Evolutionary conservation across 2,329 filamentous ascomycete genomes (phyloP).

Genomic region (Botrytis elliptica): DNA sequence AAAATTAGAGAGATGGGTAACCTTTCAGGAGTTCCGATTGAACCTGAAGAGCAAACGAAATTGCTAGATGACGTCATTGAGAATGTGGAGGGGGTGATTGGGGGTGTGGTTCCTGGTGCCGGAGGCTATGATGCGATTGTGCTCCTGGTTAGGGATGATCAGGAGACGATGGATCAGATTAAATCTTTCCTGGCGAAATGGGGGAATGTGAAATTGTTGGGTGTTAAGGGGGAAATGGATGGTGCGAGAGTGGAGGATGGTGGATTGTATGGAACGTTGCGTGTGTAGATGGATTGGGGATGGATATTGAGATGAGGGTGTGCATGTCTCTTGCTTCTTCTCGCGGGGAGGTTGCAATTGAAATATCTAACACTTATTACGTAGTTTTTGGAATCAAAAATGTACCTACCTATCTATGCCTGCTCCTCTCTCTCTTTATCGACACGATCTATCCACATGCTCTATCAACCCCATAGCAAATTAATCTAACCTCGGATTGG

Average conservation of each 20-base stretch:
- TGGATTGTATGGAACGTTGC: constrained; percentile 9
- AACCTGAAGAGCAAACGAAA: constrained; percentile 80
- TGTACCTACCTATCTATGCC: too few relatives aligned
- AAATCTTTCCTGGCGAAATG: constrained; percentile 64
- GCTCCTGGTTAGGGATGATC: constrained; percentile 73
- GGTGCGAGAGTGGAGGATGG: constrained; percentile 53
- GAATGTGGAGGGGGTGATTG: constrained; percentile 48
- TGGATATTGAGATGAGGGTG: too few relatives aligned
- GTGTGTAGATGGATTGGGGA: background rate
- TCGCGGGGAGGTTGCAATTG: too few relatives aligned
- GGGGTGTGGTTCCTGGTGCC: constrained; percentile 62
- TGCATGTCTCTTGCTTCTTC: too few relatives aligned
- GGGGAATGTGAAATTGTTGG: constrained; percentile 67
- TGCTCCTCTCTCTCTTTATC: too few relatives aligned
- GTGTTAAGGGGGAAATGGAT: constrained; percentile 70
- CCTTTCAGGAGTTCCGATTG: constrained; percentile 77
- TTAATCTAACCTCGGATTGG: too few relatives aligned
- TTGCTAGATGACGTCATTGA: constrained; percentile 72
- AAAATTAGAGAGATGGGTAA: constrained; percentile 75
- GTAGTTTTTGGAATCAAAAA: too few relatives aligned
- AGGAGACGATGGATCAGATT: constrained; percentile 59
- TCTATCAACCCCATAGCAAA: too few relatives aligned
- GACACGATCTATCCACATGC: background rate
- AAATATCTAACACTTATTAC: background rate
- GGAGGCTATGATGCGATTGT: constrained; percentile 91